Percentiles rank a stretch among this genome's conserved stretches.
These are phyloP conservation scores for Vigna angularis DNA, from an alignment of 306 rosid species.

Conservation along the genomic window DNA sequence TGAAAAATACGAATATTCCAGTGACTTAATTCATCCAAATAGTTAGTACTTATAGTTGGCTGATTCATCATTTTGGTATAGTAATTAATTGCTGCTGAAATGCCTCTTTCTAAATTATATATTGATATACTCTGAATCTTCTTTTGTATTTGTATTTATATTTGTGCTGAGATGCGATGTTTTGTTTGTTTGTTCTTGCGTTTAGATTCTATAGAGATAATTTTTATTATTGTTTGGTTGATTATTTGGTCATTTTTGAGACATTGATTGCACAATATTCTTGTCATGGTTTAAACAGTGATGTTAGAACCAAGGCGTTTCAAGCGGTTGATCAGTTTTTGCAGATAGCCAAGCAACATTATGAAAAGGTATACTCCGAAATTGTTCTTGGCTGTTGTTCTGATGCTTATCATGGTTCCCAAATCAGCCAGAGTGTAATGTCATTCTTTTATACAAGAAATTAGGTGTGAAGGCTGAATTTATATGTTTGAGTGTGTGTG, in stretches of 20 bases:
- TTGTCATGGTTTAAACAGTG: slow-evolving; percentile 63
- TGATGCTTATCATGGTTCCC: slow-evolving; percentile 31
- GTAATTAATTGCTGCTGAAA: slow-evolving; percentile 6
- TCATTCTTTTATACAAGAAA: slow-evolving; percentile 33
- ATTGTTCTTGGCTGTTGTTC: slow-evolving; percentile 43
- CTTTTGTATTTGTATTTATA: slow-evolving; percentile 9
- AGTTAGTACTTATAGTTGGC: slow-evolving; percentile 31
- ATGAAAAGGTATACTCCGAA: slow-evolving; percentile 75
- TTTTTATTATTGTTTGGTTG: slow-evolving; percentile 23
- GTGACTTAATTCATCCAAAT: slow-evolving; percentile 22
- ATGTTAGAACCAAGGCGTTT: slow-evolving; percentile 90
- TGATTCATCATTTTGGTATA: background rate
- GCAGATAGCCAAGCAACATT: slow-evolving; percentile 76
- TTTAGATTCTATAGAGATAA: slow-evolving; percentile 39
- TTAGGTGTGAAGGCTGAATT: slow-evolving; percentile 29
- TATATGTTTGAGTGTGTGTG: background rate
- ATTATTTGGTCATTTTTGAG: slow-evolving; percentile 24
- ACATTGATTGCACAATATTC: slow-evolving; percentile 31
- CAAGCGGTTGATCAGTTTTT: slow-evolving; percentile 96
- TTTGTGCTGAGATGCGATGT: slow-evolving; percentile 9
- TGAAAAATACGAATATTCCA: slow-evolving; percentile 33
- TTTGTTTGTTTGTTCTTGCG: slow-evolving; percentile 34
- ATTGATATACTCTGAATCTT: slow-evolving; percentile 31
- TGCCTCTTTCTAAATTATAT: background rate
- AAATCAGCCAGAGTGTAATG: background rate